phyloP scores from a whole-genome alignment of 371 early-diverging fungal genomes.

The Lichtheimia ramosa region DNA sequence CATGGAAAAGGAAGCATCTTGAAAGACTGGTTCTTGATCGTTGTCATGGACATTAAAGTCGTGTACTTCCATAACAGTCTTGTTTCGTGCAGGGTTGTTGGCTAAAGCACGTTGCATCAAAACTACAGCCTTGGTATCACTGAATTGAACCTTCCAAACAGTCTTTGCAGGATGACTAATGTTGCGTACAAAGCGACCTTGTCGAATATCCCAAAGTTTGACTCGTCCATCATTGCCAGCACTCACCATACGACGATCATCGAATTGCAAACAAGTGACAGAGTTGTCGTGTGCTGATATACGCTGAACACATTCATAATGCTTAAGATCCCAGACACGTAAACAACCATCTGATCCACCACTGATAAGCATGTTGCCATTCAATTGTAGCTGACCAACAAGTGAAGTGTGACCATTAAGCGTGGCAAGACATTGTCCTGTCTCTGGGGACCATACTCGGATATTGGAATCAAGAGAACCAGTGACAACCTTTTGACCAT shows the following conservation, averaged over 20 bases:
- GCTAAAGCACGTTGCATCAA: conserved; percentile 51
- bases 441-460: conserved; percentile 70
- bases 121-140: conserved; percentile 63
- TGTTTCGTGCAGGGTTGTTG: conserved; percentile 32
- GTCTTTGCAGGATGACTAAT: conserved; percentile 61
- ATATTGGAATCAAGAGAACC: conserved; percentile 80
- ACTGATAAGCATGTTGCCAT: conserved; percentile 72
- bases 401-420: conserved; percentile 83
- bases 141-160: conserved; percentile 65
- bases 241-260: conserved; percentile 76
- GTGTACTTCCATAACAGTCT: conserved; percentile 55
- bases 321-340: conserved; percentile 85
- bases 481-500: conserved; percentile 67
- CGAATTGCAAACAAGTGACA: conserved; percentile 87
- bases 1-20: background rate
- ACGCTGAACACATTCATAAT: conserved; percentile 63
- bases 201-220: conserved; percentile 83
- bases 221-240: conserved; percentile 86
- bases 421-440: conserved; percentile 58
- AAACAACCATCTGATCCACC: conserved; percentile 88
- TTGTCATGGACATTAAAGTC: conserved; percentile 33
- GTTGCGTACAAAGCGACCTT: conserved; percentile 72
- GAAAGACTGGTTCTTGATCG: too few species aligned
- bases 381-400: conserved; percentile 83
- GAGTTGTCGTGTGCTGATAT: conserved; percentile 82